A percentile compares a stretch with the other conserved stretches of the same genome.
phyloP scores from a whole-genome alignment of 2,329 filamentous ascomycete genomes.

The Calonectria multiphialidica region DNA sequence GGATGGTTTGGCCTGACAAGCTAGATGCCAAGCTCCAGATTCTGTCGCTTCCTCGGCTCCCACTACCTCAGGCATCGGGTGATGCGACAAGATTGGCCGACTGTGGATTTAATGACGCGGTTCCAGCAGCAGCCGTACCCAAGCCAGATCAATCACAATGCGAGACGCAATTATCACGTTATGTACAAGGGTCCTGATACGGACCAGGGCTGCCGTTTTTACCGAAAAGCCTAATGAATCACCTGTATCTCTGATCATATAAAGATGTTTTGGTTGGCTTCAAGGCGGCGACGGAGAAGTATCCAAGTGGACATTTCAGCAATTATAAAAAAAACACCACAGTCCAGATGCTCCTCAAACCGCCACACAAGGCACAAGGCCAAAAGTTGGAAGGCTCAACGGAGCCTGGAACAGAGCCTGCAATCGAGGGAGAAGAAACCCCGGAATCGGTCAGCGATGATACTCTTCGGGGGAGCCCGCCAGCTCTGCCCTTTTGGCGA shows the following conservation, averaged over 20 bases:
- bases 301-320: neutral
- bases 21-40: neutral
- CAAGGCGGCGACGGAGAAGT: neutral
- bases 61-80: slow-evolving; percentile 4
- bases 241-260: neutral
- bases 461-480: slow-evolving; percentile 3
- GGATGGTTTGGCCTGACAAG: neutral
- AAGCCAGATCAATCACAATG: slow-evolving; percentile 4
- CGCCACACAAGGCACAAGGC: neutral
- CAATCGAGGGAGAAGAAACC: neutral
- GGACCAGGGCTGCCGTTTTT: slow-evolving; percentile 8
- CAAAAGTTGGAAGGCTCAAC: neutral
- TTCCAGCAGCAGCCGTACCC: neutral
- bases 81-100: neutral
- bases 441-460: slow-evolving; percentile 14
- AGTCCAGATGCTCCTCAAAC: slow-evolving; percentile 2
- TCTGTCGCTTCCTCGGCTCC: slow-evolving; percentile 10
- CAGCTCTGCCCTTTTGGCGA: slow-evolving; percentile 36
- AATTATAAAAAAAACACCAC: neutral
- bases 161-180: slow-evolving; percentile 20
- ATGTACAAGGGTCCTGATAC: slow-evolving; percentile 4
- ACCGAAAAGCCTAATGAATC: slow-evolving; percentile 17
- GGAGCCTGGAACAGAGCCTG: neutral
- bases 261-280: neutral
- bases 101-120: slow-evolving; percentile 7